A percentile compares a stretch with the other conserved stretches of the same genome.
Evolutionary conservation across 805 yeast species (phyloP).

Genomic region (Saccharomycopsis sp.): DNA sequence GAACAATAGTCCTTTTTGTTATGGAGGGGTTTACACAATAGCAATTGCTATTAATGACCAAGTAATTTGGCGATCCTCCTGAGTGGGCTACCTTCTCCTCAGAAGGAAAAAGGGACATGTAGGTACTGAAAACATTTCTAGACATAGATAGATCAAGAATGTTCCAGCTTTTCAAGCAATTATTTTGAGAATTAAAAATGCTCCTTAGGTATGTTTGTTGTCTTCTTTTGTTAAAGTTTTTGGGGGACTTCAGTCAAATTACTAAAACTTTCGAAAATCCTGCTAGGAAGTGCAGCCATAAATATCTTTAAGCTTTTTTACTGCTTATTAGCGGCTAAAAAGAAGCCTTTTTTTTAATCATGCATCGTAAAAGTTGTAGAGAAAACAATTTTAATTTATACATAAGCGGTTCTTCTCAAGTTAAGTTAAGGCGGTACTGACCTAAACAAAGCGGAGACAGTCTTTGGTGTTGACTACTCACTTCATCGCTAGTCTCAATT

Average conservation of each 20-base stretch:
- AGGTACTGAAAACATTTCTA: not conserved
- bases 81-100: not conserved
- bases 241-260: not conserved
- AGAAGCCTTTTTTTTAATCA: not conserved
- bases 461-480: not conserved
- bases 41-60: not conserved
- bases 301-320: not conserved
- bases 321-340: not conserved
- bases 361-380: slow-evolving; percentile 2
- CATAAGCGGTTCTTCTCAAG: not conserved
- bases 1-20: not conserved
- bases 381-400: not conserved
- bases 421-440: not conserved
- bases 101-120: not conserved
- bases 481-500: not conserved
- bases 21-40: not conserved
- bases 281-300: not conserved
- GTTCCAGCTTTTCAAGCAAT: not conserved
- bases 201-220: not conserved
- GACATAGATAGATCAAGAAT: not conserved
- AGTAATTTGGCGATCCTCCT: not conserved
- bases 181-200: not conserved
- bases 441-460: not conserved
- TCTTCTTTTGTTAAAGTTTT: not conserved
- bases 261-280: not conserved